Base-by-base conservation (phyloP, 495 filamentous ascomycete species). In the Neurospora discreta region DNA sequence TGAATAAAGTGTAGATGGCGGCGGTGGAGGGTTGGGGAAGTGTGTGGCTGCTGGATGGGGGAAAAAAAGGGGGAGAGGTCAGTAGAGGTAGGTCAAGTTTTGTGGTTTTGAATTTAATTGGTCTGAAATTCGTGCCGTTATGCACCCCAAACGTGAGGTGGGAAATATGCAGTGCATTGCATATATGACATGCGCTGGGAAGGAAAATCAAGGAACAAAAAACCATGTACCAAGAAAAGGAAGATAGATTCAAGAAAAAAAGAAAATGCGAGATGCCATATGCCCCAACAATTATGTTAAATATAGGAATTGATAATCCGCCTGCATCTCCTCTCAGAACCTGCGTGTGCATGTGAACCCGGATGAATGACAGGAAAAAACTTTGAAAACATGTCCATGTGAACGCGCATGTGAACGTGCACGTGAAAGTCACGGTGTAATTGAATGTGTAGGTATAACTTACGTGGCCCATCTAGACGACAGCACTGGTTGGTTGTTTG, bases 401-500 rank as follows among this genome's bases (percentile, higher is more conserved):
- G n/a, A 41, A 1, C 16, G 40, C 7, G 41, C 41, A 42, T 36
- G 33, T 36, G 33, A 36, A 36, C 33, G 33, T n/a, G n/a, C n/a
- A n/a, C 15, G 3, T 41, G 1, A 4, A 15, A n/a, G n/a, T n/a
- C n/a, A n/a, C n/a, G n/a, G n/a, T n/a, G n/a, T n/a, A n/a, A n/a
- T n/a, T n/a, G n/a, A n/a, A n/a, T 30, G 46, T 65, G 0, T 6
- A 18, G 8, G 13, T 33, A 15, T 4, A 60, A 33, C 83, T 70
- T 75, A 84, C 83, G 43, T 80, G 1, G 83, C 78, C 73, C 79
- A 81, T 26, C 84, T 78, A 0, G 79, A 73, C 3, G 80, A 81
- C 16, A 75, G 36, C 2, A 82, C 74, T 5, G 69, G 52, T 9
- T 65, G 74, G 70, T 75, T 81, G 36, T 69, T 75, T 36, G 73